phyloP scores from a whole-genome alignment of 2,329 filamentous ascomycete genomes.

The Immersiporthe knoxdaviesiana region DNA sequence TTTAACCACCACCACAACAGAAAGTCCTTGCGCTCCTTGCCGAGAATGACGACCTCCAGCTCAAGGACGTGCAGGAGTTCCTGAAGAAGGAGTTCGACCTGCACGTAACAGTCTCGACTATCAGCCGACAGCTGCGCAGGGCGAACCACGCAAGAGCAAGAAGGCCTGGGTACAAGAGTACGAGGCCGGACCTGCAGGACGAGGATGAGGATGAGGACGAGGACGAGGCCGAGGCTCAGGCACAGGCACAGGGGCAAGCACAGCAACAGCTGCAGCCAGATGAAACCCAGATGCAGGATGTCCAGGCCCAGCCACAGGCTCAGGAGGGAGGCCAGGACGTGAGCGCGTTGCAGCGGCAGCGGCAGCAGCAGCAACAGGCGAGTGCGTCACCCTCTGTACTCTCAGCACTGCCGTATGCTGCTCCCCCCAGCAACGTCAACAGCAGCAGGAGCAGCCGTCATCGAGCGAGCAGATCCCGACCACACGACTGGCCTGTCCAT shows the following conservation, averaged over 20 bases:
- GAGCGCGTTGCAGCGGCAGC: neutral
- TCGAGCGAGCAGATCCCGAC: neutral
- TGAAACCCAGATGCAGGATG: conserved; percentile 6
- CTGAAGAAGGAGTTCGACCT: conserved; percentile 27
- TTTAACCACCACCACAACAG: conserved; percentile 8
- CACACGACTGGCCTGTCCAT: conserved; percentile 24
- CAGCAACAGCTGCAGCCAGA: conserved; percentile 5
- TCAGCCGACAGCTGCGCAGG: conserved; percentile 26
- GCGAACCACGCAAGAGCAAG: conserved; percentile 23
- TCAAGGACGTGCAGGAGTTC: conserved; percentile 27
- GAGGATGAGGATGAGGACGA: neutral
- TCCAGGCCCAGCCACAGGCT: neutral
- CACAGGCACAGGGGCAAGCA: conserved; percentile 3
- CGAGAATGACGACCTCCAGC: conserved; percentile 24
- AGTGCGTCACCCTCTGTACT: neutral
- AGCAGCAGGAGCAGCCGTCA: neutral
- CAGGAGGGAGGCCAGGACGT: neutral
- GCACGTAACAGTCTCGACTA: conserved; percentile 27
- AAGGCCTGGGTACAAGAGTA: conserved; percentile 28
- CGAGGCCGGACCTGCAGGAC: conserved; percentile 25
- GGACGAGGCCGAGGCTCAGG: neutral
- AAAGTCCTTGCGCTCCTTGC: conserved; percentile 28
- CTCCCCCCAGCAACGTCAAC: neutral
- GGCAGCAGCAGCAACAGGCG: neutral
- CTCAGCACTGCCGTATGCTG: neutral